Conservation (phyloP, 2,329 filamentous ascomycete species). For the Cladosporium sp. region DNA sequence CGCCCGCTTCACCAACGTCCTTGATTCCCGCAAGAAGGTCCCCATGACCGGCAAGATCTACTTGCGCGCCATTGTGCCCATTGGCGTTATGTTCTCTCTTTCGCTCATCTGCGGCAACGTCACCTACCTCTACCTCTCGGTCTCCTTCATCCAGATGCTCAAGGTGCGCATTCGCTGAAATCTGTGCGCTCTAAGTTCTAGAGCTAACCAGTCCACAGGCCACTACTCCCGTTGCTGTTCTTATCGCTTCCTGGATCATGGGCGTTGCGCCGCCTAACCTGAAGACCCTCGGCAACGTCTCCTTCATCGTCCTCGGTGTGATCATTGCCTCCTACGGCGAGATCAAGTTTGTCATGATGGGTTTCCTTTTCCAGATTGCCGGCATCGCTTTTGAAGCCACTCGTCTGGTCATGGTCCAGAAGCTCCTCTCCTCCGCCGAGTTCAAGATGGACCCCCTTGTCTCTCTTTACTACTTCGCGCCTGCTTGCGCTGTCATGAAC, state of each 20-base stretch:
- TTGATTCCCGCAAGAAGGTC: constrained; percentile 91
- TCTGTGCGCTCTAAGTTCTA: constrained; percentile 12
- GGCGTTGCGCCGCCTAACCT: constrained; percentile 78
- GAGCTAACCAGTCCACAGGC: constrained; percentile 50
- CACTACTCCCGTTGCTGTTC: constrained; percentile 87
- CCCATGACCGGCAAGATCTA: constrained; percentile 97
- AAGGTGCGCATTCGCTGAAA: constrained; percentile 54
- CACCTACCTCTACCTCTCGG: constrained; percentile 90
- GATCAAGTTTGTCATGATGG: constrained; percentile 80
- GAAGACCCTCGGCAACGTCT: constrained; percentile 86
- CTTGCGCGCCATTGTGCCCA: constrained; percentile 85
- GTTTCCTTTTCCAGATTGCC: constrained; percentile 71
- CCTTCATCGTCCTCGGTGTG: constrained; percentile 89
- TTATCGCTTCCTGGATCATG: constrained; percentile 82
- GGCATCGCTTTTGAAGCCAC: constrained; percentile 78
- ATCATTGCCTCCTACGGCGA: constrained; percentile 92
- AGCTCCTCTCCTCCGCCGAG: constrained; percentile 71
- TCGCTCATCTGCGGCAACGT: constrained; percentile 95
- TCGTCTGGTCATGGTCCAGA: constrained; percentile 77
- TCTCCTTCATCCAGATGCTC: constrained; percentile 98
- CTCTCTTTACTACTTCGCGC: constrained; percentile 85
- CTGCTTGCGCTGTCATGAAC: constrained; percentile 78
- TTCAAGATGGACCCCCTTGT: constrained; percentile 91
- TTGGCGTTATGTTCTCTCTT: constrained; percentile 91
- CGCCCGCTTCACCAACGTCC: constrained; percentile 78